These are phyloP conservation scores for Curvularia sp. DNA, from an alignment of 2,329 filamentous ascomycete species.

Conservation along the genomic window DNA sequence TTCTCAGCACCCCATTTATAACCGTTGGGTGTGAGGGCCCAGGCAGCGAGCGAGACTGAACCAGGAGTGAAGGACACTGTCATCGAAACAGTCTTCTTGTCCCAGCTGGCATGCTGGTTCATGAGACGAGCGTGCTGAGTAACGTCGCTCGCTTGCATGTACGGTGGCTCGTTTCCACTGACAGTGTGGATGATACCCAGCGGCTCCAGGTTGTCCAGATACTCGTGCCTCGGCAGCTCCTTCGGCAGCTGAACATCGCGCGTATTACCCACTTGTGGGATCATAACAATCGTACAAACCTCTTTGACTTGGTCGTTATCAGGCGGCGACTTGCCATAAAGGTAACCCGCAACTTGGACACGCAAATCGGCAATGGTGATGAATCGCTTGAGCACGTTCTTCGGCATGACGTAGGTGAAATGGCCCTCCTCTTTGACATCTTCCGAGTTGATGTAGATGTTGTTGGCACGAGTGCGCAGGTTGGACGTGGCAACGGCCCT, in stretches of 20 bases:
- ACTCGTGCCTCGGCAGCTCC: constrained; percentile 89
- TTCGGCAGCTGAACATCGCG: constrained; percentile 91
- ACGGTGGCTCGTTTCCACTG: constrained; percentile 91
- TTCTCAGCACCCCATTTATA: constrained; percentile 98
- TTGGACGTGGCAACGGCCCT: constrained; percentile 96
- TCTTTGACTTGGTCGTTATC: constrained; percentile 98
- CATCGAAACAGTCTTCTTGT: constrained; percentile 92
- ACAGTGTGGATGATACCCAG: constrained; percentile 95
- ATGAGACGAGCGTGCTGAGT: constrained; percentile 92
- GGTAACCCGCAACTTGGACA: constrained; percentile 93
- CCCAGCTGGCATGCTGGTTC: constrained; percentile 79
- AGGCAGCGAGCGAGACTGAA: constrained; percentile 91
- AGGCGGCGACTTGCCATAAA: constrained; percentile 89
- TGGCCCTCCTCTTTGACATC: constrained; percentile 88
- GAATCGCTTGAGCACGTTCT: constrained; percentile 98
- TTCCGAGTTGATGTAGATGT: constrained; percentile 97
- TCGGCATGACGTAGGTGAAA: constrained; percentile 97
- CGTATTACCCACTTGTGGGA: constrained; percentile 93
- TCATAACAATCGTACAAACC: constrained; percentile 94
- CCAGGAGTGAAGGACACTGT: constrained; percentile 96
- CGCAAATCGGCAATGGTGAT: constrained; percentile 96
- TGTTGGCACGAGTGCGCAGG: constrained; percentile 90
- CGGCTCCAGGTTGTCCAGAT: constrained; percentile 84
- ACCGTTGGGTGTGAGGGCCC: constrained; percentile 87
- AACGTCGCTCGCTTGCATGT: constrained; percentile 95